These are phyloP conservation scores for Nitzschia sp. DNA, from an alignment of 108 stramenopile genomes.

Conservation along the genomic window DNA sequence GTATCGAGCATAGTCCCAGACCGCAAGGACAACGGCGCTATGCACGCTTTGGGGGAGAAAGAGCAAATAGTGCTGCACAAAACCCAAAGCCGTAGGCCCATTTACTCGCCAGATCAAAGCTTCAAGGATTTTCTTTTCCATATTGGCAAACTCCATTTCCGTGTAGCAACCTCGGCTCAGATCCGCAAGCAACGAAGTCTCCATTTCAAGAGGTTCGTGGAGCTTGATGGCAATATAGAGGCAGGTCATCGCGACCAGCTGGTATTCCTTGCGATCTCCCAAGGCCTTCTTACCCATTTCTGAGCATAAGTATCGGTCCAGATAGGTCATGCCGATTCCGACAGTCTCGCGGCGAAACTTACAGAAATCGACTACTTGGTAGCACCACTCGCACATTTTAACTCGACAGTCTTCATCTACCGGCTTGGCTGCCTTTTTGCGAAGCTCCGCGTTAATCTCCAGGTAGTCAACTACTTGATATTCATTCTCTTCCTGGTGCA, in stretches of 20 bases:
- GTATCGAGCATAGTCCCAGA: conserved; percentile 62
- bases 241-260: conserved; percentile 78
- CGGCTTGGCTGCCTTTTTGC: conserved; percentile 41
- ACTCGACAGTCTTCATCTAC: conserved; percentile 66
- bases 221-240: conserved; percentile 83
- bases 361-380: conserved; percentile 62
- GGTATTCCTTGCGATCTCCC: conserved; percentile 66
- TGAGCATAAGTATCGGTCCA: conserved; percentile 56
- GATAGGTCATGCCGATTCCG: conserved; percentile 71
- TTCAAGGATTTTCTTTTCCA: conserved; percentile 68
- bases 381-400: conserved; percentile 67
- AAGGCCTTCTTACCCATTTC: conserved; percentile 43
- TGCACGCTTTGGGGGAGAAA: conserved; percentile 41
- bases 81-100: conserved; percentile 58
- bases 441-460: conserved; percentile 31
- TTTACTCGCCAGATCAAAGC: conserved; percentile 68
- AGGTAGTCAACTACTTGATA: conserved; percentile 55
- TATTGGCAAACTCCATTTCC: conserved; percentile 67
- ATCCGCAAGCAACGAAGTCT: conserved; percentile 66
- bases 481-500: conserved; percentile 49
- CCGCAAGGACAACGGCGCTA: conserved; percentile 34
- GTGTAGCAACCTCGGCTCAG: conserved; percentile 71
- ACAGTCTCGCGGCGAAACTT: conserved; percentile 74
- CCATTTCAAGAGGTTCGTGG: conserved; percentile 80
- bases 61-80: conserved; percentile 46